Evolutionary conservation across 345 rosid genomes (phyloP).

Genomic region (Erysimum cheiranthoides): DNA sequence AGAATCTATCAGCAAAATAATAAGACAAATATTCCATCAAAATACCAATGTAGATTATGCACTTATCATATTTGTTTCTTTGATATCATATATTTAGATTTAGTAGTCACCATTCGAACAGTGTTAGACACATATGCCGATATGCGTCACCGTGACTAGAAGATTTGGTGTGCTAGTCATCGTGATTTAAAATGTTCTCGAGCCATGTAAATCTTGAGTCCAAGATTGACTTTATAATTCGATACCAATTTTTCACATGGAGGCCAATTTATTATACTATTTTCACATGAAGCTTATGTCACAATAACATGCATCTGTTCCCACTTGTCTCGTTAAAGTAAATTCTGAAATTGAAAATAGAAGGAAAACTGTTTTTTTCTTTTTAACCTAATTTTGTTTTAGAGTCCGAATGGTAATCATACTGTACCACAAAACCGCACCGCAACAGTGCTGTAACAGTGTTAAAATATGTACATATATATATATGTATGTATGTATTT

Average conservation of each 20-base stretch:
- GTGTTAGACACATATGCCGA: conserved; percentile 5
- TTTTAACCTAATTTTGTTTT: not conserved
- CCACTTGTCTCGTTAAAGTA: conserved; percentile 21
- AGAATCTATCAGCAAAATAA: conserved; percentile 6
- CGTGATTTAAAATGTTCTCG: conserved; percentile 34
- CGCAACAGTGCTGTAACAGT: too few relatives aligned
- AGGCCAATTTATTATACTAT: not conserved
- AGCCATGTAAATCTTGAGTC: conserved; percentile 32
- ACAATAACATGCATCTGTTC: conserved; percentile 16
- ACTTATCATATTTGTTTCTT: not conserved
- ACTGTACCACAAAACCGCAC: too few relatives aligned
- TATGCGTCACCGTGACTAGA: not conserved
- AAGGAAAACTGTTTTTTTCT: not conserved
- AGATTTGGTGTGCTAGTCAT: conserved; percentile 20
- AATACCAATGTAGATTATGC: conserved; percentile 21
- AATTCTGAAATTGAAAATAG: not conserved
- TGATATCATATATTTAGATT: not conserved
- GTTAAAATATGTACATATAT: too few relatives aligned
- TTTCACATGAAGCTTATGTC: conserved; percentile 19
- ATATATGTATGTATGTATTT: too few relatives aligned
- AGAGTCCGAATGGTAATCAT: too few relatives aligned
- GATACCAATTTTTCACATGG: conserved; percentile 28
- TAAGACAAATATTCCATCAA: conserved; percentile 16
- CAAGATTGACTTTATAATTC: conserved; percentile 30
- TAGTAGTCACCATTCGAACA: not conserved